phyloP scores from a whole-genome alignment of 164 flowering plant genomes.

The Magnolia sinica region DNA sequence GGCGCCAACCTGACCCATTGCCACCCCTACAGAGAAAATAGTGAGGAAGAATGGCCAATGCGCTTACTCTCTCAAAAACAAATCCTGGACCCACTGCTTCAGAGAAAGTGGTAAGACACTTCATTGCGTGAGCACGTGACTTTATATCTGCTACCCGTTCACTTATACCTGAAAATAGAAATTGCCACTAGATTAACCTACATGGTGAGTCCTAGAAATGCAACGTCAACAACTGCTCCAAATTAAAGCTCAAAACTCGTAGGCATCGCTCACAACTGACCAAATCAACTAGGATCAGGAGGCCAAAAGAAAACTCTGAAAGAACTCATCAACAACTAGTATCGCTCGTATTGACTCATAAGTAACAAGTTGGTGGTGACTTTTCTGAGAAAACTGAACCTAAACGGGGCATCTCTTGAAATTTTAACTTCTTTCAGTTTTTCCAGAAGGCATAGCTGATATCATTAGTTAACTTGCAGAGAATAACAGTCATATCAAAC shows the following conservation, averaged over 20 bases:
- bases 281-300: background rate
- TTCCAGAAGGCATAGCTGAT: background rate
- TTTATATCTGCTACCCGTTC: constrained; percentile 98
- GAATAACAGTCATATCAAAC: background rate
- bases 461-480: background rate
- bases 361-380: background rate
- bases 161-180: constrained; percentile 51
- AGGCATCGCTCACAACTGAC: background rate
- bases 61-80: constrained; percentile 86
- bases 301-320: background rate
- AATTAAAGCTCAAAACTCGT: background rate
- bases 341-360: background rate
- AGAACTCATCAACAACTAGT: background rate
- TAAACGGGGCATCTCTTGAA: background rate
- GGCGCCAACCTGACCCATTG: background rate
- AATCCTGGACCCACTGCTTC: constrained; percentile 99
- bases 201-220: background rate
- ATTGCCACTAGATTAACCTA: background rate
- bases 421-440: background rate
- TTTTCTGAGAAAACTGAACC: background rate
- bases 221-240: background rate
- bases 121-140: constrained; percentile 92
- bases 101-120: constrained; percentile 84
- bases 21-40: background rate
- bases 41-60: background rate